phyloP scores from a whole-genome alignment of 108 stramenopile species.

The Fragilariopsis cylindrus region DNA sequence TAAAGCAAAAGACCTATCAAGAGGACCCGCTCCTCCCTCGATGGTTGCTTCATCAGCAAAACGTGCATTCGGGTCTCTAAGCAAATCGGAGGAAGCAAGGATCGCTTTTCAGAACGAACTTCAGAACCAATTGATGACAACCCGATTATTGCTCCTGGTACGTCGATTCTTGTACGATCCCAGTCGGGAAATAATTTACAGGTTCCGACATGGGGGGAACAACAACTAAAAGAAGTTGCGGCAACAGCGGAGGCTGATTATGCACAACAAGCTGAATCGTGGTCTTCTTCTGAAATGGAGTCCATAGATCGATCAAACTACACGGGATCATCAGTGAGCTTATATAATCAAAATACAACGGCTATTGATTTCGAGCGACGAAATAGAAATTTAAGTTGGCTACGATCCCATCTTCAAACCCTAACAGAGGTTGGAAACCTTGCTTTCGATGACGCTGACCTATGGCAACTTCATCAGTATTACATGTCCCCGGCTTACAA shows the following conservation, averaged over 20 bases:
- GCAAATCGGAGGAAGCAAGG: slow-evolving; percentile 36
- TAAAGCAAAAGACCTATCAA: slow-evolving; percentile 10
- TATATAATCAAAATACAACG: not conserved
- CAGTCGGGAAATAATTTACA: slow-evolving; percentile 54
- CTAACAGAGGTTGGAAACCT: slow-evolving; percentile 63
- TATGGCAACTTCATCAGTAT: slow-evolving; percentile 77
- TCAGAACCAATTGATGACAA: slow-evolving; percentile 51
- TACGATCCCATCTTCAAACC: slow-evolving; percentile 62
- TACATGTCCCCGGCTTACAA: slow-evolving; percentile 69
- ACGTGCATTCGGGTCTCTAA: slow-evolving; percentile 66
- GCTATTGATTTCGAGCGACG: slow-evolving; percentile 41
- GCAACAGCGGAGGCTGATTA: slow-evolving; percentile 2
- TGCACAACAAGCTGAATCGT: slow-evolving; percentile 31
- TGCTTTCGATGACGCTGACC: slow-evolving; percentile 72
- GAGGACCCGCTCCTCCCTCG: slow-evolving; percentile 74
- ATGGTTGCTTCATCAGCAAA: slow-evolving; percentile 79
- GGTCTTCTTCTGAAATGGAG: slow-evolving; percentile 28
- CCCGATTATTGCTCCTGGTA: slow-evolving; percentile 62
- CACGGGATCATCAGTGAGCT: slow-evolving; percentile 21
- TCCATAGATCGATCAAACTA: slow-evolving; percentile 33
- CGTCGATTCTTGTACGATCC: slow-evolving; percentile 74
- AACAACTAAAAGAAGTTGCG: not conserved
- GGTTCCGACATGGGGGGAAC: slow-evolving; percentile 24
- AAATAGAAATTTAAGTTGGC: slow-evolving; percentile 66
- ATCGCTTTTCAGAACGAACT: slow-evolving; percentile 49